Base-by-base conservation (phyloP, 2,329 filamentous ascomycete genomes). In the Phaeosphaeriaceae sp. region DNA sequence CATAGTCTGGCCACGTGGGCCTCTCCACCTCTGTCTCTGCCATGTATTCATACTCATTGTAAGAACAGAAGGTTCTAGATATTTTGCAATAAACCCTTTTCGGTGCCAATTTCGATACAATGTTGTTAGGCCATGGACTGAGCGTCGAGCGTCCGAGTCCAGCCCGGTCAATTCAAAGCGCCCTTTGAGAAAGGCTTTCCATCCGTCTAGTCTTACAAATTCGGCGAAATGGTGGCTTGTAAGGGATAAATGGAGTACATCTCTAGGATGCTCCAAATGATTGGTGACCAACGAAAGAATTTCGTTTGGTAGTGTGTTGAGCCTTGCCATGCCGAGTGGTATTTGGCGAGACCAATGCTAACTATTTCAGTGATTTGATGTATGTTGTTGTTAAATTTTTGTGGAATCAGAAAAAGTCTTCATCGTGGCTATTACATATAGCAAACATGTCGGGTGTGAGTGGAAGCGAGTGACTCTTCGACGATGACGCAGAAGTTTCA, bases 61-160 rank as follows among this genome's bases (percentile, higher is more conserved):
- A 63, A 69, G 63, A 8, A 63, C 61, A 3, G 63, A 51, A 0
- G 78, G 81, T 33, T 79, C 73, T 15, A 85, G 68, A 56, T 81
- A 81, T 44, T 81, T 76, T 30, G 81, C 81, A 15, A 84, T 66
- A 16, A 86, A 76, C 1, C 81, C 82, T 59, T 80, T 77, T 37
- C 79, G 76, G 48, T 84, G 80, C 74, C 83, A 79, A 15, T 84
- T 83, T 23, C 80, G 77, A 11, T 82, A 82, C 3, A 84, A 72
- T 2, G 81, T 82, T 1, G 81, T 82, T 42, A 85, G 65, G 7
- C 80, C 79, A 42, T 79, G 79, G 2, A 79, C 78, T n/a, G 77
- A 76, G n/a, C 48, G 61, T 9, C 37, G 56, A 16, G 69, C 67
- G 30, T 72, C 66, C 8, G 52, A 33, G 21, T 66, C 64, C 15